Percentiles rank a stretch among this genome's conserved stretches.
These are phyloP conservation scores for Phytophthora cactorum DNA, from an alignment of 352 stramenopile species.

Conservation along the genomic window DNA sequence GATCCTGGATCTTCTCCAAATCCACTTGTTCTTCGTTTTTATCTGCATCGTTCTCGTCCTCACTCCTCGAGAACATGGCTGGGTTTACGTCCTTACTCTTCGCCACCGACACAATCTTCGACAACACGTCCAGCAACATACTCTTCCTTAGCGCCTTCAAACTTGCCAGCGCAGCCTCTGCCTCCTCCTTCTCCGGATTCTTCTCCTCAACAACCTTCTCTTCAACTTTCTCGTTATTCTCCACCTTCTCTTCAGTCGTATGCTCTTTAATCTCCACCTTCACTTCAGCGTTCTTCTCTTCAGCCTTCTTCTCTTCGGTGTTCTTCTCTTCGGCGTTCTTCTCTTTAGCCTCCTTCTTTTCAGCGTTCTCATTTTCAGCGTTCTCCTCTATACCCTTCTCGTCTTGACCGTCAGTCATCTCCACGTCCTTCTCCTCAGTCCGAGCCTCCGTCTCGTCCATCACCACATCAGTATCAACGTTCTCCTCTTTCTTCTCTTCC, in stretches of 20 bases:
- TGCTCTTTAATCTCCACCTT: background rate
- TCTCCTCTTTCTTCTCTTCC: constrained; percentile 11
- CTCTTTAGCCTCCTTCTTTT: constrained; percentile 1
- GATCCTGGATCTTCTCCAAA: constrained; percentile 53
- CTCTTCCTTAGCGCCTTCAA: constrained; percentile 61
- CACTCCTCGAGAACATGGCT: constrained; percentile 50
- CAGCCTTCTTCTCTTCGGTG: constrained; percentile 1
- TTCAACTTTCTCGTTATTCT: constrained; percentile 11
- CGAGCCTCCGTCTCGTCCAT: constrained; percentile 8
- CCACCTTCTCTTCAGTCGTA: background rate
- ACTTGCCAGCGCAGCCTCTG: constrained; percentile 48
- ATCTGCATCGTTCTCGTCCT: background rate
- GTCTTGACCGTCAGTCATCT: constrained; percentile 6
- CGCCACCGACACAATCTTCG: constrained; percentile 82
- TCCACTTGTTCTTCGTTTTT: constrained; percentile 41
- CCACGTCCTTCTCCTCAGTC: constrained; percentile 4
- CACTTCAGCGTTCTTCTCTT: constrained; percentile 3
- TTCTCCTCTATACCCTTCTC: background rate
- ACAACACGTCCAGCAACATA: constrained; percentile 83
- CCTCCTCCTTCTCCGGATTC: constrained; percentile 36
- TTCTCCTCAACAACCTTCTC: constrained; percentile 9
- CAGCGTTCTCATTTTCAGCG: constrained; percentile 6
- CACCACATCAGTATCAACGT: constrained; percentile 10
- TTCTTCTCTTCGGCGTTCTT: constrained; percentile 4
- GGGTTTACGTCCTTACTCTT: constrained; percentile 76